Percentiles rank a stretch among this genome's conserved stretches.
These are phyloP conservation scores for Penicillium sp. DNA, from an alignment of 2,329 filamentous ascomycete species.

Conservation along the genomic window DNA sequence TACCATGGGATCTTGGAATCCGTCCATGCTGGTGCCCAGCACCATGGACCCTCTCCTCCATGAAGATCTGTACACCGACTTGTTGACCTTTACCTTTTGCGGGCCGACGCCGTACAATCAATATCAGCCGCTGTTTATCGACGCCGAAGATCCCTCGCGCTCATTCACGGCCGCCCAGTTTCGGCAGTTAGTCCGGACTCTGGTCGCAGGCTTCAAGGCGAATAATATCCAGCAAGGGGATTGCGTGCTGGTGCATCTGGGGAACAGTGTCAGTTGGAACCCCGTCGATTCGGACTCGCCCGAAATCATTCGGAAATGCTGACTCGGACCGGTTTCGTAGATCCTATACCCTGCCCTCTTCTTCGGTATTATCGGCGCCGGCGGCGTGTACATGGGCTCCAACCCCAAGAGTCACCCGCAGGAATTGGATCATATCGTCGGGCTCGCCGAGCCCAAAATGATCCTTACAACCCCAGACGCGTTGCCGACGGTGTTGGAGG, in stretches of 20 bases:
- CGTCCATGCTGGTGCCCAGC: conserved; percentile 3
- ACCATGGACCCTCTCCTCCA: conserved; percentile 14
- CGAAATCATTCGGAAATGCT: conserved; percentile 8
- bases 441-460: conserved; percentile 45
- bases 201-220: conserved; percentile 43
- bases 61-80: conserved; percentile 34
- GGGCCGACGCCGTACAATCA: conserved; percentile 35
- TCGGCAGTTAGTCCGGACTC: conserved; percentile 33
- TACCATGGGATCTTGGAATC: conserved; percentile 17
- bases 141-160: conserved; percentile 40
- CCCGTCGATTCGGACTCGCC: not conserved
- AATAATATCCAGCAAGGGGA: conserved; percentile 41
- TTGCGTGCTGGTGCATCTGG: conserved; percentile 44
- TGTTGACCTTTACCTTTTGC: conserved; percentile 44
- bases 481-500: conserved; percentile 36
- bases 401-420: conserved; percentile 49
- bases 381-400: conserved; percentile 52
- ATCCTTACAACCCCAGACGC: conserved; percentile 46
- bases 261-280: conserved; percentile 39
- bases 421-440: conserved; percentile 50
- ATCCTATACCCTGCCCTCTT: conserved; percentile 41
- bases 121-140: conserved; percentile 43
- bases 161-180: conserved; percentile 39
- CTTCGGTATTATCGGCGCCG: conserved; percentile 45
- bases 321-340: conserved; percentile 23